Percentiles rank a stretch among this genome's conserved stretches.
These are phyloP conservation scores for Naegleria fowleri DNA, from an alignment of 208 protist species.

Conservation along the genomic window DNA sequence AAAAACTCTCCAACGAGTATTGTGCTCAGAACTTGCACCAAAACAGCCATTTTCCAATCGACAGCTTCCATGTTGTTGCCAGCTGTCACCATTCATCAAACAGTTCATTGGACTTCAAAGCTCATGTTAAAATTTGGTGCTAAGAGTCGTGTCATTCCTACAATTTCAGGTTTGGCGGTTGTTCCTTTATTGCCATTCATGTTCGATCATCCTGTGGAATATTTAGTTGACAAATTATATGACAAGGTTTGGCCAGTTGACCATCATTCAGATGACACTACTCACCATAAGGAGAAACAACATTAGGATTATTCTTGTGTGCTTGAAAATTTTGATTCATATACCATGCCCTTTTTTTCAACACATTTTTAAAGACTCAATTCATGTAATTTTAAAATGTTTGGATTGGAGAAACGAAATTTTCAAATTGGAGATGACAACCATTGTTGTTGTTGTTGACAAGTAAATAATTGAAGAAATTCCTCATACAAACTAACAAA, in stretches of 20 bases:
- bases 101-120: background rate
- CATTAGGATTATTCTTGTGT: background rate
- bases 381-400: too few relatives aligned
- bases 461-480: too few relatives aligned
- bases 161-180: background rate
- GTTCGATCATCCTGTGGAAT: slow-evolving; percentile 30
- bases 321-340: too few relatives aligned
- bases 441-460: too few relatives aligned
- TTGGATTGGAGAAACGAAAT: too few relatives aligned
- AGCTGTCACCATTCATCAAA: slow-evolving; percentile 16
- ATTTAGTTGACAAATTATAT: slow-evolving; percentile 14
- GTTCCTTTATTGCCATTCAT: slow-evolving; percentile 19
- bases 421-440: too few relatives aligned
- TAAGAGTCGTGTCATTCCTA: background rate
- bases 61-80: slow-evolving; percentile 27
- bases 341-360: too few relatives aligned
- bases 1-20: background rate
- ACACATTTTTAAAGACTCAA: too few relatives aligned
- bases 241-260: background rate
- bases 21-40: background rate
- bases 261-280: background rate
- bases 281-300: background rate
- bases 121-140: slow-evolving; percentile 7
- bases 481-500: too few relatives aligned
- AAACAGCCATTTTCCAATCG: slow-evolving; percentile 27